Evolutionary conservation across 768 basidiomycete genomes (phyloP).

Genomic region (Paxillus involutus): DNA sequence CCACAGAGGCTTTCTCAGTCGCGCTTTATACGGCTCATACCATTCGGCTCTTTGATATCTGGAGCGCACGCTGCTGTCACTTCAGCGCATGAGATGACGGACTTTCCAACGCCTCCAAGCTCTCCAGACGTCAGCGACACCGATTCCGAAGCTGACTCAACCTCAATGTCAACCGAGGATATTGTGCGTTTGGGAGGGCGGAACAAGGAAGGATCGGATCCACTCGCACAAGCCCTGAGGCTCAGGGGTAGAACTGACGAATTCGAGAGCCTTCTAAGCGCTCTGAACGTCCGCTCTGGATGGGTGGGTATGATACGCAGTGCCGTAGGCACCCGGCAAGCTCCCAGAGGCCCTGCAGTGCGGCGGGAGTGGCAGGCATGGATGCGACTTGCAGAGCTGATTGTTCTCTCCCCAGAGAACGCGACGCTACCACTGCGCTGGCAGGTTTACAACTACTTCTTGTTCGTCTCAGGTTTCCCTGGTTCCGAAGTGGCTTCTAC

Average conservation of each 20-base stretch:
- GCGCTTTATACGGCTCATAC: conserved; percentile 27
- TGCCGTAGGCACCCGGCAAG: conserved; percentile 8
- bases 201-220: conserved; percentile 8
- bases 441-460: conserved; percentile 56
- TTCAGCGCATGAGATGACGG: conserved; percentile 5
- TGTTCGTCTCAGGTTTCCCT: conserved; percentile 19
- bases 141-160: conserved; percentile 28
- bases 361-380: conserved; percentile 49
- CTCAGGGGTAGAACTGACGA: conserved; percentile 39
- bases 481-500: conserved; percentile 21
- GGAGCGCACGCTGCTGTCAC: neutral
- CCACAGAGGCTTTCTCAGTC: conserved; percentile 18
- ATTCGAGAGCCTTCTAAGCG: conserved; percentile 35
- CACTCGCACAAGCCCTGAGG: conserved; percentile 31
- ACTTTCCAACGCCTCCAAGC: conserved; percentile 27
- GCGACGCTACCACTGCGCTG: conserved; percentile 38
- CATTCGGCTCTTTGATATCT: conserved; percentile 18
- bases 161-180: conserved; percentile 23
- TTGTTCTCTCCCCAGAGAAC: conserved; percentile 33
- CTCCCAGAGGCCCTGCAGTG: neutral
- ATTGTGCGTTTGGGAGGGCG: conserved; percentile 17
- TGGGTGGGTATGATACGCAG: conserved; percentile 35
- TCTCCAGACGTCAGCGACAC: conserved; percentile 25
- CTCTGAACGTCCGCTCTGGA: conserved; percentile 40
- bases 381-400: conserved; percentile 50